Evolutionary conservation across 2,329 filamentous ascomycete genomes (phyloP).

Genomic region (Aspergillus ochraceoroseus): DNA sequence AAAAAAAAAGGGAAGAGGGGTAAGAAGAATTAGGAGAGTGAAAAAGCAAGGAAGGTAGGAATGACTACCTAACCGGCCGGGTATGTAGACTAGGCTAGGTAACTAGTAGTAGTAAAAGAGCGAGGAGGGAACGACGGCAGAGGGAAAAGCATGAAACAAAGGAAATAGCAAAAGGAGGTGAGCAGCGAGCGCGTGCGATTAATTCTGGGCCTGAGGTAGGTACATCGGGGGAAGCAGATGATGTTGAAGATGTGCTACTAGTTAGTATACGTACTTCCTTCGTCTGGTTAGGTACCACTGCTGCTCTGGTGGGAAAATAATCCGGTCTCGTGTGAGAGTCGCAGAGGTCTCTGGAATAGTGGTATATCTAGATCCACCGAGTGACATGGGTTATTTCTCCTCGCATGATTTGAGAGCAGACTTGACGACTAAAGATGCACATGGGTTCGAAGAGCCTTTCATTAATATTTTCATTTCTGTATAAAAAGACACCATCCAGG

Average conservation of each 20-base stretch:
- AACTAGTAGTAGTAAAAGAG: too few species aligned
- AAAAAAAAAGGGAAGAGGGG: slow-evolving; percentile 1
- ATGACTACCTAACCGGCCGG: too few species aligned
- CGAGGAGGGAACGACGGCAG: slow-evolving; percentile 4
- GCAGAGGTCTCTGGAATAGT: neutral
- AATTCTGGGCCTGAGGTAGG: neutral
- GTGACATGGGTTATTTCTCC: neutral
- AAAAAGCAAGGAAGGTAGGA: neutral
- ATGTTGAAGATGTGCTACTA: too few species aligned
- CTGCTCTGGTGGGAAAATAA: too few species aligned
- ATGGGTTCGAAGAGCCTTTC: neutral
- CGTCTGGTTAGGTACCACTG: too few species aligned
- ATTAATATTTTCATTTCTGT: neutral
- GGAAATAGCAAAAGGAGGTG: slow-evolving; percentile 9
- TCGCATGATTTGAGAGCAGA: neutral
- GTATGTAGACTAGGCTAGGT: too few species aligned
- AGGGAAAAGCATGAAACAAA: slow-evolving; percentile 4
- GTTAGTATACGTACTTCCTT: too few species aligned
- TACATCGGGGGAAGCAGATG: neutral
- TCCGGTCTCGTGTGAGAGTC: neutral
- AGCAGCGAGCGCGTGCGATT: too few species aligned
- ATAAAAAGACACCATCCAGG: too few species aligned
- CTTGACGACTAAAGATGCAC: neutral
- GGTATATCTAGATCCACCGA: neutral
- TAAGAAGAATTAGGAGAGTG: neutral